A percentile compares a stretch with the other conserved stretches of the same genome.
Conservation (phyloP, 495 filamentous ascomycete genomes). For the Aspergillus hancockii region DNA sequence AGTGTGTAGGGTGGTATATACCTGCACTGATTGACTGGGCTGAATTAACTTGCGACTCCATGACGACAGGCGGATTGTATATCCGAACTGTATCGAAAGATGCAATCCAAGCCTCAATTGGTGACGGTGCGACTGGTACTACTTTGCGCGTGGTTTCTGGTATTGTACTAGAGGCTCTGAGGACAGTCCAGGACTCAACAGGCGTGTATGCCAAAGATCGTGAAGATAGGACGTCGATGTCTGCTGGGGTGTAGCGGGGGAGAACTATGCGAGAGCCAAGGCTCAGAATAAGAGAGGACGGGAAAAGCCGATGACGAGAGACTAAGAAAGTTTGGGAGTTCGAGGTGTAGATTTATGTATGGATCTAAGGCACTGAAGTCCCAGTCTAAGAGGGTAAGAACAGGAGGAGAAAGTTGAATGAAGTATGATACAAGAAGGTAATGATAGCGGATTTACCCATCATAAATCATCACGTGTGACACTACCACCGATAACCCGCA, state of each 20-base stretch:
- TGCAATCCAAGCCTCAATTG: neutral
- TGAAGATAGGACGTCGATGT: too few species aligned
- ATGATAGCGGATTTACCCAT: neutral
- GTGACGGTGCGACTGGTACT: neutral
- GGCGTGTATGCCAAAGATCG: neutral
- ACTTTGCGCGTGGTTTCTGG: neutral
- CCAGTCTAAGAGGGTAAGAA: neutral
- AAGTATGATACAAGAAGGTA: neutral
- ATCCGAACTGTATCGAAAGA: neutral
- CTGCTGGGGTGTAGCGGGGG: neutral
- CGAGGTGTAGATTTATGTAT: neutral
- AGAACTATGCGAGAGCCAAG: neutral
- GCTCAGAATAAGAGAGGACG: neutral
- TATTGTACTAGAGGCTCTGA: neutral
- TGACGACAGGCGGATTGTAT: slow-evolving; percentile 13
- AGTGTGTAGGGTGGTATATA: slow-evolving; percentile 20
- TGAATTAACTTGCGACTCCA: slow-evolving; percentile 33
- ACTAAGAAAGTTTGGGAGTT: neutral
- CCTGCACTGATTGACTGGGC: slow-evolving; percentile 55
- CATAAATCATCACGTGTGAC: slow-evolving; percentile 13
- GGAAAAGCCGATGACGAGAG: neutral
- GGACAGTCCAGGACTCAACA: neutral
- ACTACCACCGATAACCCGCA: slow-evolving; percentile 3
- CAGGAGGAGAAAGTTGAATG: neutral
- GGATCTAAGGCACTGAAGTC: neutral